phyloP scores from a whole-genome alignment of 495 filamentous ascomycete genomes.

The Trichoderma gamsii region DNA sequence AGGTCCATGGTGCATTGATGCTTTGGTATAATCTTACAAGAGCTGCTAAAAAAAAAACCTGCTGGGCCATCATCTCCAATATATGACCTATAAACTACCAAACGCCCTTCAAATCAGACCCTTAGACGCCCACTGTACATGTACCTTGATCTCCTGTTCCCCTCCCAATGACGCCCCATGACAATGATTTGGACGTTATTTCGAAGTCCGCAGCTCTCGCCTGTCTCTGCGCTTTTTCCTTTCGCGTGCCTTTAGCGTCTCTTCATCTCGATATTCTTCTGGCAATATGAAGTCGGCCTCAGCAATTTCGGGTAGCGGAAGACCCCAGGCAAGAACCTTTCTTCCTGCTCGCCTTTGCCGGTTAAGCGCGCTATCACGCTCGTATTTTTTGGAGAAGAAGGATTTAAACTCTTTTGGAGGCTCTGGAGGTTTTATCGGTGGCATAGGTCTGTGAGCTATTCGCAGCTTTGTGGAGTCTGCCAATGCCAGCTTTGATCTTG shows the following conservation, averaged over 20 bases:
- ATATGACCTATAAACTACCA: neutral
- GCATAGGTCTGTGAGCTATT: slow-evolving; percentile 23
- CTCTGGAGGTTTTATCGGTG: slow-evolving; percentile 22
- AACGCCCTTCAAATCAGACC: slow-evolving; percentile 10
- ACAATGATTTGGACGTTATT: neutral
- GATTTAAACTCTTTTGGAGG: slow-evolving; percentile 69
- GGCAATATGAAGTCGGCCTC: slow-evolving; percentile 72
- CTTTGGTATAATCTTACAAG: slow-evolving; percentile 1
- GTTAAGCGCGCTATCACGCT: slow-evolving; percentile 67
- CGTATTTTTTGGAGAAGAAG: slow-evolving; percentile 72
- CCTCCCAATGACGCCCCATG: slow-evolving; percentile 7
- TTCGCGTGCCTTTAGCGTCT: slow-evolving; percentile 58
- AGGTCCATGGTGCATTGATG: neutral
- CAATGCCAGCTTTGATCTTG: slow-evolving; percentile 69
- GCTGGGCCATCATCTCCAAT: neutral
- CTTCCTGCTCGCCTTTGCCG: slow-evolving; percentile 52
- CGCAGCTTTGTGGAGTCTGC: slow-evolving; percentile 67
- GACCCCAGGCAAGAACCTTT: slow-evolving; percentile 64
- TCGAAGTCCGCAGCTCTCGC: slow-evolving; percentile 19
- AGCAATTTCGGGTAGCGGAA: slow-evolving; percentile 65
- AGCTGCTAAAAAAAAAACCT: neutral
- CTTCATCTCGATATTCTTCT: slow-evolving; percentile 58
- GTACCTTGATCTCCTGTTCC: slow-evolving; percentile 13
- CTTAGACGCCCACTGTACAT: neutral
- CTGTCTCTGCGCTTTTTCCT: slow-evolving; percentile 48